Evolutionary conservation across 306 rosid species (phyloP).

Genomic region (Sesbania bispinosa): DNA sequence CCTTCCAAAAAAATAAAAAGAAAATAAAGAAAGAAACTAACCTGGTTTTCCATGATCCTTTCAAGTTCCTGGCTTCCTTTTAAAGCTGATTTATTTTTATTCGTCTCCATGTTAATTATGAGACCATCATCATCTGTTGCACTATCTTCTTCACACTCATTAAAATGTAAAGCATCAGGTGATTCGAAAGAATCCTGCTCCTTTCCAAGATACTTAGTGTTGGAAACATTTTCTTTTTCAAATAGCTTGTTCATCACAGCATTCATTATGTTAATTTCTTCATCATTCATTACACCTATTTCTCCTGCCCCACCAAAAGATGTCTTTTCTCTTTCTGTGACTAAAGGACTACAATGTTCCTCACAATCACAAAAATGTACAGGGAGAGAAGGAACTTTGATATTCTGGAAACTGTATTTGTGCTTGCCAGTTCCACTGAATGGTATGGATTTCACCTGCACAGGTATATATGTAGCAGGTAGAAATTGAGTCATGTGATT

Average conservation of each 20-base stretch:
- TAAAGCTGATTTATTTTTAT: constrained; percentile 28
- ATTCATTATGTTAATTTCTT: constrained; percentile 71
- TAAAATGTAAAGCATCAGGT: constrained; percentile 20
- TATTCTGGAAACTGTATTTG: constrained; percentile 83
- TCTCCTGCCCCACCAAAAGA: constrained; percentile 23
- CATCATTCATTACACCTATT: constrained; percentile 51
- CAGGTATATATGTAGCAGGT: neutral
- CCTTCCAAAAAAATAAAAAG: no score
- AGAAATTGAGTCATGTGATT: neutral
- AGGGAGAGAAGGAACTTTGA: constrained; percentile 66
- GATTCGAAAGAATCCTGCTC: constrained; percentile 22
- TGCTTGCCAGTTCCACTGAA: constrained; percentile 89
- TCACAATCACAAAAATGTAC: constrained; percentile 90
- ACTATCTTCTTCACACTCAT: constrained; percentile 45
- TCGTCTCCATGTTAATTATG: constrained; percentile 53
- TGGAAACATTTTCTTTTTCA: constrained; percentile 40
- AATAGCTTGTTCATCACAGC: constrained; percentile 68
- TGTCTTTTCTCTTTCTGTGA: constrained; percentile 23
- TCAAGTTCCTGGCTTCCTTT: constrained; percentile 32
- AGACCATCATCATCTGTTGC: constrained; percentile 57
- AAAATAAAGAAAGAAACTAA: neutral
- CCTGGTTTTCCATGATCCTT: constrained; percentile 47
- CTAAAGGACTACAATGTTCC: constrained; percentile 58
- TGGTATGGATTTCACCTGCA: constrained; percentile 81
- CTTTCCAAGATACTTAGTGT: constrained; percentile 10